A percentile compares a stretch with the other conserved stretches of the same genome.
These are phyloP conservation scores for Filosporella fistucella DNA, from an alignment of 495 filamentous ascomycete genomes.

Conservation along the genomic window DNA sequence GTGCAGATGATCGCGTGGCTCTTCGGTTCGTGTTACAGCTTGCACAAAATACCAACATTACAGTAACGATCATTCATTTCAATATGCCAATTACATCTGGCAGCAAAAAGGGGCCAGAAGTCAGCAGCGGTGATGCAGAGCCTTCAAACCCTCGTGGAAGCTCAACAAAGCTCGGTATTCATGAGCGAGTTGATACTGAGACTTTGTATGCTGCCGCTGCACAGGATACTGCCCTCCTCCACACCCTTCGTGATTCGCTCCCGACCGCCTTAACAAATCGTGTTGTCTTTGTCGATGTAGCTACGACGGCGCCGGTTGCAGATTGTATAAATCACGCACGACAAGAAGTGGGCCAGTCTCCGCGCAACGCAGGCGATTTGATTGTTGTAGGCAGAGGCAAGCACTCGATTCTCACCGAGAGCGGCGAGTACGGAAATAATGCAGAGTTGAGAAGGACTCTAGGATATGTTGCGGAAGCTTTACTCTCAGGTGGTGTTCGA, in stretches of 20 bases:
- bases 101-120: constrained; percentile 14
- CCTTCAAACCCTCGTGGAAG: not conserved
- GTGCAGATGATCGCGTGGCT: constrained; percentile 77
- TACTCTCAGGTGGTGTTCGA: constrained; percentile 55
- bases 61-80: constrained; percentile 62
- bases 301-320: constrained; percentile 19
- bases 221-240: constrained; percentile 60
- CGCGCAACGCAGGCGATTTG: constrained; percentile 72
- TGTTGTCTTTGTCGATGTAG: constrained; percentile 49
- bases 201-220: constrained; percentile 24
- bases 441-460: constrained; percentile 54
- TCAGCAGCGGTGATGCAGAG: constrained; percentile 1
- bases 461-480: constrained; percentile 61
- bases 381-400: constrained; percentile 65
- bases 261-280: constrained; percentile 51
- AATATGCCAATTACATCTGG: constrained; percentile 21
- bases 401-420: constrained; percentile 6
- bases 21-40: constrained; percentile 79
- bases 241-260: constrained; percentile 57
- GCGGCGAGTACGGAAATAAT: constrained; percentile 28
- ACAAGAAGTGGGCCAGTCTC: constrained; percentile 54
- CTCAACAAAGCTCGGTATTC: constrained; percentile 4
- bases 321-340: constrained; percentile 40
- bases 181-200: constrained; percentile 26
- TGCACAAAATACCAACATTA: constrained; percentile 69